Evolutionary conservation across 139 green algal species (phyloP).

Genomic region (Closterium sp.): DNA sequence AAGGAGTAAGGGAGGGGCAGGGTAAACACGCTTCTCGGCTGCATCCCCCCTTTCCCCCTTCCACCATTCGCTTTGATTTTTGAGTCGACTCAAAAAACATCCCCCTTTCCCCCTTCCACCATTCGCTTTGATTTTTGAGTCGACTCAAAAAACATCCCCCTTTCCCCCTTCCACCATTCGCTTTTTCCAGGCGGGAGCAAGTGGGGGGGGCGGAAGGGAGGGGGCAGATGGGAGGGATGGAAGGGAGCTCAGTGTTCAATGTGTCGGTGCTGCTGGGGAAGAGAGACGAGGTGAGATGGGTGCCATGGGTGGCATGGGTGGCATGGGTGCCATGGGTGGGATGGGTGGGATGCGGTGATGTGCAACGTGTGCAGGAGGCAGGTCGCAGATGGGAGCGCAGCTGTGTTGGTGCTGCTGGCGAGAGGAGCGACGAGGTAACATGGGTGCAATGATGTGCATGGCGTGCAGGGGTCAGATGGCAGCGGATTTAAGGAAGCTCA

Average conservation of each 20-base stretch:
- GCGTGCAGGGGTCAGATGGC: no score
- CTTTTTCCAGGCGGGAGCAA: neutral
- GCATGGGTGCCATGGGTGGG: no score
- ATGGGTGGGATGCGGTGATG: no score
- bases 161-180: neutral
- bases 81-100: no score
- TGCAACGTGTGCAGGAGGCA: neutral
- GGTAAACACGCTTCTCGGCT: no score
- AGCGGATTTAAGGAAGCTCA: neutral
- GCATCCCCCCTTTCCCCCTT: no score
- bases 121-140: no score
- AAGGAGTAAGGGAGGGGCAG: no score
- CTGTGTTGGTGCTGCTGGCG: neutral
- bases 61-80: no score
- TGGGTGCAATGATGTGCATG: neutral
- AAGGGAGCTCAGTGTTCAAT: neutral
- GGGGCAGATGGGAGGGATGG: neutral
- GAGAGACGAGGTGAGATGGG: neutral
- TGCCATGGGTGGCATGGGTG: no score
- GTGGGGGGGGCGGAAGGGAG: neutral
- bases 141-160: no score
- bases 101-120: no score
- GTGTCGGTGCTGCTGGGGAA: neutral
- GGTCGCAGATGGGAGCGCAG: neutral
- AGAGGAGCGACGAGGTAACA: neutral